A percentile compares a stretch with the other conserved stretches of the same genome.
Evolutionary conservation across 805 yeast species (phyloP).

Genomic region (Saturnispora dispora): DNA sequence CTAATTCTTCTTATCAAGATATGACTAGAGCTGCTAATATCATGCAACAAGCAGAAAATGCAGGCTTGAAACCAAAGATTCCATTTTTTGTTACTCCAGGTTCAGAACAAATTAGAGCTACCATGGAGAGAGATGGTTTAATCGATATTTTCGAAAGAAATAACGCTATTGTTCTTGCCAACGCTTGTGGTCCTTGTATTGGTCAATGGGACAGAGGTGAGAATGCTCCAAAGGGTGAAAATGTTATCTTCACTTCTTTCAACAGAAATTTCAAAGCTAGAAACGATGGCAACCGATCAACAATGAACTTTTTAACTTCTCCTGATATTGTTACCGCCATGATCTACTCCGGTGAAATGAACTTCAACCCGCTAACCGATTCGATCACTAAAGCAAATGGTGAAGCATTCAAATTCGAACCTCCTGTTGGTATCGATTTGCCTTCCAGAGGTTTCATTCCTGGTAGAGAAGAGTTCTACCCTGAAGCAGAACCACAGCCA

Average conservation of each 20-base stretch:
- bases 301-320: constrained; percentile 94
- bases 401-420: constrained; percentile 77
- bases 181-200: constrained; percentile 99
- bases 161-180: constrained; percentile 92
- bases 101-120: constrained; percentile 96
- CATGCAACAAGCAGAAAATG: constrained; percentile 80
- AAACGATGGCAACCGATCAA: constrained; percentile 96
- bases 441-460: constrained; percentile 85
- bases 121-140: constrained; percentile 94
- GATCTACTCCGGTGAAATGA: constrained; percentile 92
- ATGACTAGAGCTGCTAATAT: constrained; percentile 95
- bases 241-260: constrained; percentile 94
- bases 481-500: constrained; percentile 47
- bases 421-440: constrained; percentile 86
- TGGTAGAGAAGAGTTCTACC: constrained; percentile 58
- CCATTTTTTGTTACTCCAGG: constrained; percentile 95
- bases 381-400: constrained; percentile 82
- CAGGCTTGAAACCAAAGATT: constrained; percentile 86
- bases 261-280: constrained; percentile 97
- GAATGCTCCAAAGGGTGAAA: constrained; percentile 85
- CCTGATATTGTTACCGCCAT: constrained; percentile 95
- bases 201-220: constrained; percentile 96
- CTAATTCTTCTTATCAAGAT: constrained; percentile 97
- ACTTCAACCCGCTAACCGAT: constrained; percentile 93
- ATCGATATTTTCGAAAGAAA: constrained; percentile 79